These are phyloP conservation scores for Tulasnella sp. DNA, from an alignment of 768 basidiomycete species.

Conservation along the genomic window DNA sequence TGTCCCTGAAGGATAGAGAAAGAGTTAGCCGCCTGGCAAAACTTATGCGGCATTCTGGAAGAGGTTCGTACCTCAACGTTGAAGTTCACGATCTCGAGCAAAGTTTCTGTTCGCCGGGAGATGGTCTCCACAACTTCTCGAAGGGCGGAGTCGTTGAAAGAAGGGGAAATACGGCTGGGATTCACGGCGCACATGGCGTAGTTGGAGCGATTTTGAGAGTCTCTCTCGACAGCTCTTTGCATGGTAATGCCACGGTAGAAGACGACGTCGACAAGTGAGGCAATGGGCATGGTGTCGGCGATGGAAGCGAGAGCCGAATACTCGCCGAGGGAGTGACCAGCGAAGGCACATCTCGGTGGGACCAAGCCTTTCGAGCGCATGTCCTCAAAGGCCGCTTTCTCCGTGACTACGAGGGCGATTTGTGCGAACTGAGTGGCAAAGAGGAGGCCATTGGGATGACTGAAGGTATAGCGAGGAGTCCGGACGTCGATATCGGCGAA, in stretches of 20 bases:
- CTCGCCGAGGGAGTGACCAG: conserved; percentile 97
- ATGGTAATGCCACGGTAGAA: conserved; percentile 99
- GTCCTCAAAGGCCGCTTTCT: conserved; percentile 97
- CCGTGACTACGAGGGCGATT: conserved; percentile 95
- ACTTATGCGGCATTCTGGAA: not conserved
- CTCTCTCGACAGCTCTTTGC: conserved; percentile 98
- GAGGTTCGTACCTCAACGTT: conserved; percentile 68
- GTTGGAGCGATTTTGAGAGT: conserved; percentile 85
- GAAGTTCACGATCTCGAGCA: conserved; percentile 98
- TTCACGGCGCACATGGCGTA: conserved; percentile 99
- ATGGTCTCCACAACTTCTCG: conserved; percentile 95
- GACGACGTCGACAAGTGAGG: conserved; percentile 93
- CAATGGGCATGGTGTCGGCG: conserved; percentile 92
- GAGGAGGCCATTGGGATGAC: conserved; percentile 88
- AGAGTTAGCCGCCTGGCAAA: conserved; percentile 14
- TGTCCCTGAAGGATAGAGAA: conserved; percentile 55
- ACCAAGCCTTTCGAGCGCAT: conserved; percentile 96
- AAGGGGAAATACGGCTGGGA: conserved; percentile 87
- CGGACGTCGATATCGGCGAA: conserved; percentile 94
- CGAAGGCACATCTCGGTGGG: conserved; percentile 87
- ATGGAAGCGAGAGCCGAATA: conserved; percentile 98
- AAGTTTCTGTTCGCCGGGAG: conserved; percentile 63
- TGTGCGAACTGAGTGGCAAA: conserved; percentile 99
- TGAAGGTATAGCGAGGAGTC: conserved; percentile 97
- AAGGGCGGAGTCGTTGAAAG: conserved; percentile 93